phyloP scores from a whole-genome alignment of 768 basidiomycete genomes.

The Kwoniella bestiolae region DNA sequence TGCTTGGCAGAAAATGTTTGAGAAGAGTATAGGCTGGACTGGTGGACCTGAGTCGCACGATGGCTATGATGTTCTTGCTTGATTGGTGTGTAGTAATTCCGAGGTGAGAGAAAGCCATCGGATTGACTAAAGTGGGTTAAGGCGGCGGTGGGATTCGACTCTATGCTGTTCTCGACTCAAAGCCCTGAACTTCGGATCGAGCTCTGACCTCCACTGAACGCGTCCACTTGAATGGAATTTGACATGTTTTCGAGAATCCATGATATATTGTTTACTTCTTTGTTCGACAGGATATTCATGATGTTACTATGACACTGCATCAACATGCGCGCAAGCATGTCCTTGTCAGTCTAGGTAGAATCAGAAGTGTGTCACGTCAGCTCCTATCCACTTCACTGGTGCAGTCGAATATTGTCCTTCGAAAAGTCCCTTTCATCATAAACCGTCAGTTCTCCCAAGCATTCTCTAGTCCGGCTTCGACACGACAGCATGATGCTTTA shows the following conservation, averaged over 20 bases:
- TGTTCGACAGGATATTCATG: neutral
- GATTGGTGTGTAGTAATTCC: too few relatives aligned
- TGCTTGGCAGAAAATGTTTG: too few relatives aligned
- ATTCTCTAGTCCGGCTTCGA: neutral
- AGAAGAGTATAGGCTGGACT: too few relatives aligned
- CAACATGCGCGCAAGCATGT: neutral
- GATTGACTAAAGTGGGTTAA: neutral
- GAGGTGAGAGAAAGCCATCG: neutral
- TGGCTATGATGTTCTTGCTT: too few relatives aligned
- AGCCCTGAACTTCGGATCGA: neutral
- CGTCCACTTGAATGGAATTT: neutral
- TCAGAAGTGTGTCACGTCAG: neutral
- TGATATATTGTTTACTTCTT: neutral
- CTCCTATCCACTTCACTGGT: neutral
- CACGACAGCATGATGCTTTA: neutral
- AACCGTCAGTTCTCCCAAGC: neutral
- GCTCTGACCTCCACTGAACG: slow-evolving; percentile 1
- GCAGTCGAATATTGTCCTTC: neutral
- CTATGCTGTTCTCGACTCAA: neutral
- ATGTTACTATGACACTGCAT: neutral
- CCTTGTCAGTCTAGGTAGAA: neutral
- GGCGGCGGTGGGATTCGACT: neutral
- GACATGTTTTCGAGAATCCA: neutral
- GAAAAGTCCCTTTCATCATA: neutral
- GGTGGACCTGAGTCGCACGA: too few relatives aligned